Evolutionary conservation across 768 basidiomycete genomes (phyloP), one percentile per base, ranked within the genome.

Genomic region (Amanita rubescens): DNA sequence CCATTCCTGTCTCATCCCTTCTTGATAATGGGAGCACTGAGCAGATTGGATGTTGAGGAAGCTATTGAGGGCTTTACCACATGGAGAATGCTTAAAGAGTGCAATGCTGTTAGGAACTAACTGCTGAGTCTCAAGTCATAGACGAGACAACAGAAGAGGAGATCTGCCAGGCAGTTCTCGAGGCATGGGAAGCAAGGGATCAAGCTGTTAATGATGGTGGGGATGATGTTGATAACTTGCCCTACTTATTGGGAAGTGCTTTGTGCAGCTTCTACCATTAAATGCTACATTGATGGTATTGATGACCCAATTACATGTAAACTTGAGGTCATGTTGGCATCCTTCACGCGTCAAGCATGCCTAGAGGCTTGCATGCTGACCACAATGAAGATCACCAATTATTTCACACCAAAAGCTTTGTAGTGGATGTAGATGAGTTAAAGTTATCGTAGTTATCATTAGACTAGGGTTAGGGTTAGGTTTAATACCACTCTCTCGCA

Each of bases 71-170:
- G 53, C 3, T 51, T 69, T 30, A 54, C 59, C 22, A 48, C 52
- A n/a, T 63, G 47, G 10, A 63, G 65, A 7, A 61, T 55, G 39
- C 61, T 68, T 30, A 60, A 63, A 51, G 37, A 17, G 42, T 25
- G 17, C 3, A 67, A 68, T 48, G 11, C 58, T 70, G 0, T 63
- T 69, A n/a, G 15, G 67, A 70, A 51, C 68, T 68, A 24, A 60
- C 17, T 0, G 59, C 44, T n/a, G 58, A 67, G 54, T 56, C 54
- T 5, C 53, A 59, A 5, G 27, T 58, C 12, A 46, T 61, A 57
- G 58, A 45, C 39, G 62, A 62, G 33, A 55, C 48, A 15, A 59
- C 58, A 12, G 63, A 65, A 33, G 27, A 54, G 9, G 64, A 64
- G 52, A 63, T 63, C 17, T 62, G 55, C 54, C 53, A 63, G n/a